A percentile compares a stretch with the other conserved stretches of the same genome.
Conservation (phyloP, 1,284 basidiomycete species). For the Rhodotorula sp. region DNA sequence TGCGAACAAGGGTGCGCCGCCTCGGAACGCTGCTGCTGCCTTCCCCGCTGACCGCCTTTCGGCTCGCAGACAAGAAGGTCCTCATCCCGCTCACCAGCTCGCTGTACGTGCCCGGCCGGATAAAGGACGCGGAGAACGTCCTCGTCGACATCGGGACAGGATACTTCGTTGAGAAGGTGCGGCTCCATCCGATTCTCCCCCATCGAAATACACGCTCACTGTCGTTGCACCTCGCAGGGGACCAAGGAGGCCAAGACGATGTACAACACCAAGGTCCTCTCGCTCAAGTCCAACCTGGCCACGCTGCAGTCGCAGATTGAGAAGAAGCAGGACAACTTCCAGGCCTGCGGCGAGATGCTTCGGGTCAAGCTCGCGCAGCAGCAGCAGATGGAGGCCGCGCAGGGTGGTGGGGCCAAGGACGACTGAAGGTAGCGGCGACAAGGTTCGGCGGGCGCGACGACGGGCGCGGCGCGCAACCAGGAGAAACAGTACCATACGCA, state of each 20-base stretch:
- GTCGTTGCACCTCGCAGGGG: slow-evolving; percentile 22
- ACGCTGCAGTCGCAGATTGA: slow-evolving; percentile 79
- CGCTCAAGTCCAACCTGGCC: slow-evolving; percentile 62
- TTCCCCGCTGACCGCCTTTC: neutral
- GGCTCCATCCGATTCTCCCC: neutral
- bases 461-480: too few species aligned
- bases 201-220: neutral
- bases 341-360: slow-evolving; percentile 34
- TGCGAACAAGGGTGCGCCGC: slow-evolving; percentile 67
- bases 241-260: slow-evolving; percentile 44
- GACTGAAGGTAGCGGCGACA: neutral
- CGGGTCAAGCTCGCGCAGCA: slow-evolving; percentile 28
- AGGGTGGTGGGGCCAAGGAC: neutral
- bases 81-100: slow-evolving; percentile 92
- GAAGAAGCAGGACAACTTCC: slow-evolving; percentile 71
- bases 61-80: slow-evolving; percentile 67
- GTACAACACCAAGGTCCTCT: slow-evolving; percentile 43
- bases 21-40: neutral
- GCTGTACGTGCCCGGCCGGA: slow-evolving; percentile 89
- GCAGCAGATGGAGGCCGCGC: neutral
- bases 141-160: slow-evolving; percentile 96
- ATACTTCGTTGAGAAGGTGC: slow-evolving; percentile 91
- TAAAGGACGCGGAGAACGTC: slow-evolving; percentile 79
- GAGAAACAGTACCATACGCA: neutral
- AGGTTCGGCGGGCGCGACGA: too few species aligned